Percentiles rank a stretch among this genome's conserved stretches.
Conservation (phyloP, 225 moss, liverwort and hornwort genomes). For the Pseudisothecium myosuroides region DNA sequence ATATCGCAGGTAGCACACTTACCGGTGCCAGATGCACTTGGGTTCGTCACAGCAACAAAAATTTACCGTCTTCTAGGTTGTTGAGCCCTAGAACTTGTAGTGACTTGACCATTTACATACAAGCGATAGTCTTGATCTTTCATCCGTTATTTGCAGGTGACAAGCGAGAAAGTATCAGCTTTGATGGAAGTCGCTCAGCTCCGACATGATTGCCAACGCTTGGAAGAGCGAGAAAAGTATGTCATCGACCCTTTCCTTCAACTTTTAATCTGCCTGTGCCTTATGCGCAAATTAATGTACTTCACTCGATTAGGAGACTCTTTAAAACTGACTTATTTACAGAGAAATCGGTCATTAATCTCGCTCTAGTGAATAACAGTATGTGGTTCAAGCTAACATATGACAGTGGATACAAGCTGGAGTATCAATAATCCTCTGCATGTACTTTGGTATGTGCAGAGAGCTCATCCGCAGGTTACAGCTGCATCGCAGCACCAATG, state of each 20-base stretch:
- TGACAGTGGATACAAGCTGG: neutral
- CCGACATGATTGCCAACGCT: conserved; percentile 44
- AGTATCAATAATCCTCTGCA: neutral
- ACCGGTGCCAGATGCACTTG: neutral
- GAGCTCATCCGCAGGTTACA: conserved; percentile 58
- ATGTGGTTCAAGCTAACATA: neutral
- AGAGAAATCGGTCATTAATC: neutral
- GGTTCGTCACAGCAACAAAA: neutral
- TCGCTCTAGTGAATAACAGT: neutral
- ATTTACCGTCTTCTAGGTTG: neutral
- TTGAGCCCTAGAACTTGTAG: neutral
- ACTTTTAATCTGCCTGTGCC: neutral
- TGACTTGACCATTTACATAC: neutral
- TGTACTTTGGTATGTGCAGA: conserved; percentile 23
- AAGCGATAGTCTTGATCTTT: neutral
- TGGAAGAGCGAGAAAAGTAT: conserved; percentile 72
- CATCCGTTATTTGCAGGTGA: conserved; percentile 34
- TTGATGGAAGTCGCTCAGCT: conserved; percentile 76
- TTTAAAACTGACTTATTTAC: neutral
- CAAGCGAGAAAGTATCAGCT: conserved; percentile 72
- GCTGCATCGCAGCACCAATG: conserved; percentile 65
- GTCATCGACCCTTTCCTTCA: neutral
- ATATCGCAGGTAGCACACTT: conserved; percentile 54
- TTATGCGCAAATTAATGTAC: neutral
- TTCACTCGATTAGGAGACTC: neutral